These are phyloP conservation scores for Gentiana macrophylla DNA, from an alignment of 257 asterid genomes.

Conservation along the genomic window DNA sequence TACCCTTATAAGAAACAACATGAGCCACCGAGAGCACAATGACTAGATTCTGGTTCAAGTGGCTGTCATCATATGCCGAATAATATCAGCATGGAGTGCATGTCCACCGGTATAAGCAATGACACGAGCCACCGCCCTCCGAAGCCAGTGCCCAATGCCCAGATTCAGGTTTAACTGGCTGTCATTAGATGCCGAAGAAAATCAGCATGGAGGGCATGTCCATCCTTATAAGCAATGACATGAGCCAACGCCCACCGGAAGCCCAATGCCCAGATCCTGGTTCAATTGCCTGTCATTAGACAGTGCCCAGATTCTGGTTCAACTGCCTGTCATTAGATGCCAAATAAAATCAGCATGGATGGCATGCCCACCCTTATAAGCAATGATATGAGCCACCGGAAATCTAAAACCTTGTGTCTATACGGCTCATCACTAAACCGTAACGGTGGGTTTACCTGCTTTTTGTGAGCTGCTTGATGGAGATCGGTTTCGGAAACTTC, in stretches of 20 bases:
- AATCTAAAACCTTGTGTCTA: slow-evolving; percentile 91
- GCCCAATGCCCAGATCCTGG: slow-evolving; percentile 3
- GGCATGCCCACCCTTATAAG: slow-evolving; percentile 1
- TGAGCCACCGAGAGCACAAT: too few relatives aligned
- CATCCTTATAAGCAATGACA: slow-evolving; percentile 33
- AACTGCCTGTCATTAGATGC: background rate
- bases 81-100: too few relatives aligned
- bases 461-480: too few relatives aligned
- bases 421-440: slow-evolving; percentile 75
- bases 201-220: slow-evolving; percentile 70
- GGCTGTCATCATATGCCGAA: too few relatives aligned
- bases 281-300: background rate
- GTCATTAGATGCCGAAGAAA: slow-evolving; percentile 37
- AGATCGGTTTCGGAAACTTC: too few relatives aligned
- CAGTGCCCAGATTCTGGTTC: background rate
- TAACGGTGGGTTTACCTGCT: slow-evolving; percentile 61
- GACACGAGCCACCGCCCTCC: too few relatives aligned
- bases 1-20: too few relatives aligned
- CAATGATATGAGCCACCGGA: slow-evolving; percentile 65
- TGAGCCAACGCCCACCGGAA: too few relatives aligned
- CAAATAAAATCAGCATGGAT: background rate
- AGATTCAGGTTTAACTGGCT: too few relatives aligned
- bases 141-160: too few relatives aligned
- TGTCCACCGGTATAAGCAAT: too few relatives aligned
- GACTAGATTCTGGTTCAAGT: too few relatives aligned